Evolutionary conservation across 2,329 filamentous ascomycete genomes (phyloP), one percentile per base, ranked within the genome.

Genomic region (Elsinoe perseae): DNA sequence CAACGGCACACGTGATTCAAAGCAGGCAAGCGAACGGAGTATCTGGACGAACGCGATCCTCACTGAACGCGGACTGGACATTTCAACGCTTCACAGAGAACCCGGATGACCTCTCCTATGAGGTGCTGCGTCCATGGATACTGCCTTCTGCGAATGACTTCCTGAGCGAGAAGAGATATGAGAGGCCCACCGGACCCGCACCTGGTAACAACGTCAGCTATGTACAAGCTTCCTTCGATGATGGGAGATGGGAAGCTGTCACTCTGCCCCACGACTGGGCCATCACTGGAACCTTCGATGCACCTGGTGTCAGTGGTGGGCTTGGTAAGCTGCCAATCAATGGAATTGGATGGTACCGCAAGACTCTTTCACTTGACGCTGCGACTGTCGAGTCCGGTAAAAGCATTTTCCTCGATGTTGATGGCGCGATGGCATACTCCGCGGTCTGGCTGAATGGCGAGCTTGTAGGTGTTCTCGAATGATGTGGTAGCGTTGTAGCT

Each of bases 271-370:
- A 78, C 60, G 76, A 79, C 61, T 79, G 75, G 76, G 75, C 75
- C 18, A 73, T 78, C 59, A 67, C 68, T 10, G 75, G 75, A 0
- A 73, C 75, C 1, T 79, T 78, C 56, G 56, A 60, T 52, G 40
- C 36, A 1, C 56, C 20, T 20, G 62, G 67, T 2, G 65, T 76
- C 1, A 62, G 63, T 9, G 72, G 73, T 2, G 70, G 68, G 4
- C 72, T 73, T 66, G 74, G 74, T 12, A 68, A 73, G 1, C 62
- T 81, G 30, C 78, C 78, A 0, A 68, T 72, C 23, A 72, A 79
- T n/a, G 78, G 78, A 2, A 71, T 81, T 1, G 77, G 74, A 1
- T 80, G 77, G 78, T 80, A 80, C 60, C 74, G 77, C 2, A 69
- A 70, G 25, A 73, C 64, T 2, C 8, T 80, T 0, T 61, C 63